phyloP scores from a whole-genome alignment of 495 filamentous ascomycete species.

The Penicillium herquei region DNA sequence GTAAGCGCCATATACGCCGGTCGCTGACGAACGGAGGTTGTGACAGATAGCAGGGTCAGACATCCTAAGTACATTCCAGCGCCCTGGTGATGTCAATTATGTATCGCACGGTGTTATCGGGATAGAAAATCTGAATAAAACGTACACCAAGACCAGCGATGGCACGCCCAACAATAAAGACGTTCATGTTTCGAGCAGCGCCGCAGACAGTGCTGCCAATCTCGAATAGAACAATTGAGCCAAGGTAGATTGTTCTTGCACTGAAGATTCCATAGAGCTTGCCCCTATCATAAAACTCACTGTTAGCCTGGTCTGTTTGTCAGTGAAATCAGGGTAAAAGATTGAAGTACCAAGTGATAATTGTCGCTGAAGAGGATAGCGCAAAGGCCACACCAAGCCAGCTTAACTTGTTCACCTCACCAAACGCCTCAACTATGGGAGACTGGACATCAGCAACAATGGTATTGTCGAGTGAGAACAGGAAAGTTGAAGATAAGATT shows the following conservation, averaged over 20 bases:
- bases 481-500: constrained; percentile 47
- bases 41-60: constrained; percentile 30
- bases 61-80: constrained; percentile 38
- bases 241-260: constrained; percentile 54
- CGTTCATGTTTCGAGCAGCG: constrained; percentile 49
- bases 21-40: constrained; percentile 31
- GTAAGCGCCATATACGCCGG: constrained; percentile 34
- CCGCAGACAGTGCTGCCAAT: constrained; percentile 55
- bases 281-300: constrained; percentile 3
- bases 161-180: constrained; percentile 54
- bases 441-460: constrained; percentile 61
- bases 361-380: constrained; percentile 42
- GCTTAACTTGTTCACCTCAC: constrained; percentile 50
- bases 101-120: not conserved
- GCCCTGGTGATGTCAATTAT: constrained; percentile 11
- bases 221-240: constrained; percentile 48
- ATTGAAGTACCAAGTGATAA: constrained; percentile 35
- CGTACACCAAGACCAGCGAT: constrained; percentile 32
- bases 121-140: not conserved
- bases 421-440: constrained; percentile 48
- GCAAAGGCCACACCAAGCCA: constrained; percentile 59
- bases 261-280: constrained; percentile 53
- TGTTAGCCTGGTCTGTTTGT: not conserved
- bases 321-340: not conserved
- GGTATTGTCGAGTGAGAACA: constrained; percentile 60